Evolutionary conservation across 164 flowering plant species (phyloP), one percentile per base, ranked within the genome.

Genomic region (Liquidambar formosana): DNA sequence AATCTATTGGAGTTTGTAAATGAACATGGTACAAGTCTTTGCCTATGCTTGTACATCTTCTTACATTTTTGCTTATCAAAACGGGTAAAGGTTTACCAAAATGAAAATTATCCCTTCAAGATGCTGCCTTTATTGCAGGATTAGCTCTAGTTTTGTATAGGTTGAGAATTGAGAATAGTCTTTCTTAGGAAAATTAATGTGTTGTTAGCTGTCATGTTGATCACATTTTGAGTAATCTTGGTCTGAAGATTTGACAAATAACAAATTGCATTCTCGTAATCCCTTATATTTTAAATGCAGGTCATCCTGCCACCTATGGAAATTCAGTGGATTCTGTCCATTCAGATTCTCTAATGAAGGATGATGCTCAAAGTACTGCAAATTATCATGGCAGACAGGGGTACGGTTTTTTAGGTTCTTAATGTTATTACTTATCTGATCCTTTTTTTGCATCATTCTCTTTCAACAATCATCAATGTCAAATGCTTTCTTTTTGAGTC

Each of bases 321-420:
- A 64, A 64, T 71, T 12, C 63, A 43, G 67, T 47, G 52, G 82
- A 82, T 66, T 65, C 78, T 52, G 73, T 61, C 14, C 73, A 67
- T 73, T 67, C 74, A 64, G 76, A 79, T 73, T 63, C 73, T 52
- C 53, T 75, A 38, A 68, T 63, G 69, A 74, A 63, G 65, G 86
- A 82, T 23, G 88, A 80, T 77, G 81, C 83, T 57, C 81, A 84
- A 65, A 79, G 84, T 75, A 67, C 78, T 57, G 68, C 67, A 48
- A 71, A 59, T 62, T 22, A 57, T 54, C 19, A 73, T 70, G 61
- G 48, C 33, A 81, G 78, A 75, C 84, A 74, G 45, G 83, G 95
- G 96, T 90, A 78, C 64, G 72, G 10, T 65, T 60, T 10, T 26
- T 67, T 26, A 23, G 12, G 13, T 23, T 51, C n/a, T 21, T 38